Evolutionary conservation across 148 eudicot species (phyloP), one percentile per base, ranked within the genome.

Genomic region (Pharnaceum exiguum): DNA sequence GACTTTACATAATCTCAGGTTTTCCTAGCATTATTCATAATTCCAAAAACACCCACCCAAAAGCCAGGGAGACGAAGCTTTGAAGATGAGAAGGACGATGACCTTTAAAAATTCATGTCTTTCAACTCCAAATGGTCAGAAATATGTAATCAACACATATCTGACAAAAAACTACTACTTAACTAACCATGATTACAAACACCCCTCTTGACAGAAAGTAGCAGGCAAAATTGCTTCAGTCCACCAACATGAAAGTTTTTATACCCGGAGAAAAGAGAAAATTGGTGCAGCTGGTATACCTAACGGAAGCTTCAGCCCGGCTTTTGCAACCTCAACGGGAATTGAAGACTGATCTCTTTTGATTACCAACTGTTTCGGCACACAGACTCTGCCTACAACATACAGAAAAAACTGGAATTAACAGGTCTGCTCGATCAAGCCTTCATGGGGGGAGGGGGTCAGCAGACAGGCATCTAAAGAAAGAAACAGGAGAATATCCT

Each of bases 321-420:
- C 83, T 65, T 63, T 76, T 46, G 77, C 69, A 64, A 86, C 89
- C 68, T 68, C 82, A 68, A 31, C 71, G 13, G 80, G 69, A 39
- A 83, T 83, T 7, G 81, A 78, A 15, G 68, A 60, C 18, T 89
- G 72, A 68, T 82, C 89, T 51, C 71, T 49, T 57, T 68, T 59
- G 17, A 86, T 69, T 45, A 86, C 86, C 74, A 86, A 54, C 63
- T 86, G 89, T 66, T 68, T 83, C 7, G 89, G 95, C 62, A 82
- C 82, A 51, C 83, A 59, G 49, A 85, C 79, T 63, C 71, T 77
- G 49, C 88, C 93, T 85, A 62, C 61, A 63, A 39, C 46, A 19
- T 22, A 53, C 10, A 36, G 16, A 65, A 27, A 8, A 28, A 50
- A n/a, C 21, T 22, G 18, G 3, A 13, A 43, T 19, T 13, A 1